Conservation (phyloP, 139 green algal species). For the Desmodesmus armatus region DNA sequence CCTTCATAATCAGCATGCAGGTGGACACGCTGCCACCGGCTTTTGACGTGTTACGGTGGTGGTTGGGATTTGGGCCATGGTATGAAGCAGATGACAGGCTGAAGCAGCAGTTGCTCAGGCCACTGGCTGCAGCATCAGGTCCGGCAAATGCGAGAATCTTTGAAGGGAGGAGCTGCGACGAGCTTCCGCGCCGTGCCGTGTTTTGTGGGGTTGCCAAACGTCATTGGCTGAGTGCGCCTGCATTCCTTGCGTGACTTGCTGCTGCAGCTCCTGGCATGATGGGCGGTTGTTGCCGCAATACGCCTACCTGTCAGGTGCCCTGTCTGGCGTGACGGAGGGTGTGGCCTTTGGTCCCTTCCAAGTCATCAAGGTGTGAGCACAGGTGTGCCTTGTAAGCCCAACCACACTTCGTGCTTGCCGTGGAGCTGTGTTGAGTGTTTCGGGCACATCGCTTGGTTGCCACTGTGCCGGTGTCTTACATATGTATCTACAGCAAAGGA, state of each 20-base stretch:
- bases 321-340: conserved; percentile 59
- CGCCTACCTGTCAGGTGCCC: conserved; percentile 51
- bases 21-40: too few relatives aligned
- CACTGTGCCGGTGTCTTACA: too few relatives aligned
- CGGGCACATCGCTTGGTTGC: too few relatives aligned
- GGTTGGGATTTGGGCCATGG: too few relatives aligned
- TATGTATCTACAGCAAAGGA: too few relatives aligned
- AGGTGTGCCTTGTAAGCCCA: background rate
- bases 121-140: background rate
- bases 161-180: background rate
- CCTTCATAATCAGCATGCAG: too few relatives aligned
- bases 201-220: background rate
- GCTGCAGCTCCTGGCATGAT: conserved; percentile 7
- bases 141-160: too few relatives aligned
- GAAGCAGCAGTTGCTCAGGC: background rate
- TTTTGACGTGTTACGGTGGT: background rate
- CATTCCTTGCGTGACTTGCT: conserved; percentile 6
- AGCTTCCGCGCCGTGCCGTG: background rate
- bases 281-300: conserved; percentile 39
- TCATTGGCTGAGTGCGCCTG: background rate
- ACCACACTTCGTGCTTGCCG: background rate
- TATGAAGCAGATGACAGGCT: too few relatives aligned
- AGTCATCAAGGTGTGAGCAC: conserved; percentile 63
- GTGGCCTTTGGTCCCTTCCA: conserved; percentile 70
- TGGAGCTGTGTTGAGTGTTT: too few relatives aligned